Base-by-base conservation (phyloP, 1,284 basidiomycete genomes). In the Leccinum fuscescens region DNA sequence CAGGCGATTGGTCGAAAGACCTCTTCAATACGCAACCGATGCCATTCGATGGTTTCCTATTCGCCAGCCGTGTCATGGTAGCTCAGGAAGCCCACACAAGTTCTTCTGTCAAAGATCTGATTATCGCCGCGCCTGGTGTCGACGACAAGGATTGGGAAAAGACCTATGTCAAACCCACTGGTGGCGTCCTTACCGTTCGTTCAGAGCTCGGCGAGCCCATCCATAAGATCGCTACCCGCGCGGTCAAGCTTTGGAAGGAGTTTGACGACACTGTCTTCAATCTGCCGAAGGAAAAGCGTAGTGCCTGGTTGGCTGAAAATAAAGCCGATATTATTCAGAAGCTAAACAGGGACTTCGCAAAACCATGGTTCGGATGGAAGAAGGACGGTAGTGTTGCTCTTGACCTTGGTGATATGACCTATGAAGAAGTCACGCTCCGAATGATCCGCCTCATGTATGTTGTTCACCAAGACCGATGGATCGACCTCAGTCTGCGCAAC, bases 161-260 rank as follows among this genome's bases (percentile, higher is more conserved):
- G 50, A 98, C 96, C 1, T 99, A 99, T 75, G 79, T 85, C 67
- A 95, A 93, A 78, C 92, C 95, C 65, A 97, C 94, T 9, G 96
- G 96, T 66, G 96, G 96, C 56, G 92, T 98, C 71, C 84, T 99
- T 64, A 98, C 96, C 8, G 97, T 99, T 66, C 92, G 91, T 67
- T 98, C 96, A 3, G 97, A 99, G 82, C 86, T 99, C 54, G 96
- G 96, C 56, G 97, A 99, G 77, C 96, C 96, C 27, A 99, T 99
- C 71, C 96, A 99, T 82, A 98, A 99, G 83, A 93, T 98, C 72
- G 95, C 96, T 56, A 99, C 90, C 54, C 92, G 97, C 55, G 97
- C 86, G 58, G 93, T 98, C 74, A 97, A 94, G 80, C 82, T 99
- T 54, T 99, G 96, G 96, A 94, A 93, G 76, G 95, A 99, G 80